These are phyloP conservation scores for Lasiosphaeria ovina DNA, from an alignment of 495 filamentous ascomycete genomes.

Conservation along the genomic window DNA sequence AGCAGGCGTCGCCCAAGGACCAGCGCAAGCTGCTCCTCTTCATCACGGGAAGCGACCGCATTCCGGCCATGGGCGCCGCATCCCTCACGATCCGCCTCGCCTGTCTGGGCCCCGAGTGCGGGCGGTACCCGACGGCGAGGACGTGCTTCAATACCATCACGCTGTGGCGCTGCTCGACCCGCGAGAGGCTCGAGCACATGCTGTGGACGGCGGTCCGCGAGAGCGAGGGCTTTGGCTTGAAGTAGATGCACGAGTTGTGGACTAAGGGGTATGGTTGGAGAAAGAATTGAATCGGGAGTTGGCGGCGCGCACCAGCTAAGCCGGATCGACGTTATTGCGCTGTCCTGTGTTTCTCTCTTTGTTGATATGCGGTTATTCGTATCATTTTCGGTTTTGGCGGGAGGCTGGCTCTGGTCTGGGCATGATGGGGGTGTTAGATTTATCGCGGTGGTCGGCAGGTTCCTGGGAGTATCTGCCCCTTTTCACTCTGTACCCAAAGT, in stretches of 20 bases:
- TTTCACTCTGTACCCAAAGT: too few species aligned
- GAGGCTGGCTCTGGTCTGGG: too few species aligned
- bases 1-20: slow-evolving; percentile 57
- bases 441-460: too few species aligned
- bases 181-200: slow-evolving; percentile 63
- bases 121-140: slow-evolving; percentile 78
- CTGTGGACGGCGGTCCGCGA: slow-evolving; percentile 85
- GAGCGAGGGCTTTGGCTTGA: slow-evolving; percentile 93
- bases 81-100: slow-evolving; percentile 72
- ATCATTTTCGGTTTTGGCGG: too few species aligned
- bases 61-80: slow-evolving; percentile 87
- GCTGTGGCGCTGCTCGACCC: slow-evolving; percentile 67
- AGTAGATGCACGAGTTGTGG: slow-evolving; percentile 41
- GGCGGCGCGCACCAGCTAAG: not conserved
- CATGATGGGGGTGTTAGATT: too few species aligned
- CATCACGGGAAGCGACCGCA: slow-evolving; percentile 90
- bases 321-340: too few species aligned
- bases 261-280: not conserved
- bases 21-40: slow-evolving; percentile 82
- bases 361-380: too few species aligned
- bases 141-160: slow-evolving; percentile 90
- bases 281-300: not conserved
- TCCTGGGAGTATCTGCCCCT: too few species aligned
- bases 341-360: too few species aligned
- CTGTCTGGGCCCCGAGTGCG: slow-evolving; percentile 71